Percentiles rank a stretch among this genome's conserved stretches.
phyloP scores from a whole-genome alignment of 2,329 filamentous ascomycete species.

The Verticillium nubilum region DNA sequence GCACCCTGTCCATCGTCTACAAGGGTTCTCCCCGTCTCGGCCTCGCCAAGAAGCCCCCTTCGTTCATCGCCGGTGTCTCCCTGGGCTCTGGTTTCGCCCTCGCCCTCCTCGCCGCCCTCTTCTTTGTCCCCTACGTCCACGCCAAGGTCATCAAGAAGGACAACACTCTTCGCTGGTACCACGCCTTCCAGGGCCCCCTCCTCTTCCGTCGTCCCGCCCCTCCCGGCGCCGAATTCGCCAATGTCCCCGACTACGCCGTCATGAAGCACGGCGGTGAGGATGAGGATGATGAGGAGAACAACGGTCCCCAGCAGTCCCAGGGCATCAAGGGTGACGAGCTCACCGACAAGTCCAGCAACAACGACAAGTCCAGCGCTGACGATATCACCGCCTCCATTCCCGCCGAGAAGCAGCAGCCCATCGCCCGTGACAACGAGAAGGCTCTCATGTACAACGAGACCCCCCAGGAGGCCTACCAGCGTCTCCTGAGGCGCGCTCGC shows the following conservation, averaged over 20 bases:
- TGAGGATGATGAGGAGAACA: slow-evolving; percentile 30
- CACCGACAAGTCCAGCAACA: slow-evolving; percentile 13
- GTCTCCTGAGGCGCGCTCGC: slow-evolving; percentile 52
- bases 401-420: slow-evolving; percentile 17
- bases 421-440: slow-evolving; percentile 33
- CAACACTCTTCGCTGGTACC: slow-evolving; percentile 56
- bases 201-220: slow-evolving; percentile 56
- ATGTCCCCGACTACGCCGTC: slow-evolving; percentile 72
- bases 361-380: slow-evolving; percentile 30
- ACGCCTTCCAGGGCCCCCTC: slow-evolving; percentile 56
- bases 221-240: slow-evolving; percentile 48
- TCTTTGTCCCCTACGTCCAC: slow-evolving; percentile 70
- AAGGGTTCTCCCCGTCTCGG: slow-evolving; percentile 69
- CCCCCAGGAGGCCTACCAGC: slow-evolving; percentile 52
- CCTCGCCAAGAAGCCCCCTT: slow-evolving; percentile 59
- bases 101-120: slow-evolving; percentile 53
- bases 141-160: slow-evolving; percentile 65
- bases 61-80: slow-evolving; percentile 63
- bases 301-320: slow-evolving; percentile 12
- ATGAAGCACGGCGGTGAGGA: slow-evolving; percentile 54
- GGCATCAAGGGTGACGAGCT: slow-evolving; percentile 15
- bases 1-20: slow-evolving; percentile 74
- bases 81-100: slow-evolving; percentile 59
- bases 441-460: slow-evolving; percentile 39
- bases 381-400: slow-evolving; percentile 33